Evolutionary conservation across 345 rosid species (phyloP), one percentile per base, ranked within the genome.

Genomic region (Melaleuca alternifolia): DNA sequence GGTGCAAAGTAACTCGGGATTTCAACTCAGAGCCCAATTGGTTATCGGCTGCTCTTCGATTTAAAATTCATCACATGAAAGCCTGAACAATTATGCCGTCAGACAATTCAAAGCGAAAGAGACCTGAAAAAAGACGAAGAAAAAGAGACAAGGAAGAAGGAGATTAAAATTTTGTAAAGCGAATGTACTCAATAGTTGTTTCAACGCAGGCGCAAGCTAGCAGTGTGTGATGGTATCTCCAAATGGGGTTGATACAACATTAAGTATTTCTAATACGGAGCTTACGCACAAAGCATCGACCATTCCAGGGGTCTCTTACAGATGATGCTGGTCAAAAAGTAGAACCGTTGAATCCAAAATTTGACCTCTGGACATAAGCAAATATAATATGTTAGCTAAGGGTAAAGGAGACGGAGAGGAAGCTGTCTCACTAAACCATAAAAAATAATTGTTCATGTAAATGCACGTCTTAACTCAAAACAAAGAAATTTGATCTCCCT

Each of bases 321-420:
- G 51, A 54, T 33, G 50, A 26, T 23, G 86, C 85, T 65, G 37
- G 26, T 94, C 91, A 95, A 94, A 95, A 95, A 18, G 97, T 96
- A 71, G 96, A 93, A 87, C 96, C 99, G 30, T 94, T 95, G 84
- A 90, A 96, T 84, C 98, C 98, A 26, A 95, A 88, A 93, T 94
- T 93, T 11, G 96, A 87, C 57, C 86, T 87, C 89, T 87, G 86
- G 84, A 86, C 62, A 81, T 51, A 82, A 83, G 54, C 16, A 51
- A 59, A 57, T 10, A 37, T 46, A 24, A 37, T 18, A 71, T 10
- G 81, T 71, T 71, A 71, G 81, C 81, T 10, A 10, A 9, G 81
- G 81, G 14, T 71, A 71, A 71, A 71, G 13, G 33, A 37, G 28
- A 59, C 24, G 26, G 44, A 30, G 41, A 28, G 83, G 28, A 79